phyloP scores from a whole-genome alignment of 2,329 filamentous ascomycete genomes.

The Colletotrichum incanum region DNA sequence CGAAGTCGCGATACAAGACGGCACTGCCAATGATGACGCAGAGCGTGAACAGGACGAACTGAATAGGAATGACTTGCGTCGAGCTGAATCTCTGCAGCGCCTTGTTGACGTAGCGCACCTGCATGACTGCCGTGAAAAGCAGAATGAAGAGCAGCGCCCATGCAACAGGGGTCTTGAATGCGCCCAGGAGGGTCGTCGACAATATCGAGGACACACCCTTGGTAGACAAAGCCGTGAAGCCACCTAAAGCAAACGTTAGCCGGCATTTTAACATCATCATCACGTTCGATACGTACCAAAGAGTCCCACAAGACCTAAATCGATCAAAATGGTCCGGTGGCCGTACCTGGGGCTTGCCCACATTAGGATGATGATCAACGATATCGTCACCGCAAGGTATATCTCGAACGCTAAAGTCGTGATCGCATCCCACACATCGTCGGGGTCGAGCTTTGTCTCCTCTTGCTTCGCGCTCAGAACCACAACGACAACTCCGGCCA shows the following conservation, averaged over 20 bases:
- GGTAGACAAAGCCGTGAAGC: slow-evolving; percentile 96
- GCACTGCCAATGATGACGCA: slow-evolving; percentile 96
- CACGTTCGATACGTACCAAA: slow-evolving; percentile 76
- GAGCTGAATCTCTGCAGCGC: slow-evolving; percentile 93
- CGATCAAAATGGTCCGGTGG: slow-evolving; percentile 89
- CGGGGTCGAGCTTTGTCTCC: slow-evolving; percentile 91
- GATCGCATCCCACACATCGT: slow-evolving; percentile 92
- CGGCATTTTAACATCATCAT: slow-evolving; percentile 1
- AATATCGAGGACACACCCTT: slow-evolving; percentile 97
- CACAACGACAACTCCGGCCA: slow-evolving; percentile 90
- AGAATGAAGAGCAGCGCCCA: slow-evolving; percentile 88
- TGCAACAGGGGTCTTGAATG: slow-evolving; percentile 92
- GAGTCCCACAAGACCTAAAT: slow-evolving; percentile 91
- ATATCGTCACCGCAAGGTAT: slow-evolving; percentile 84
- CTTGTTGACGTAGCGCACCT: slow-evolving; percentile 96
- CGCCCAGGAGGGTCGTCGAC: slow-evolving; percentile 89
- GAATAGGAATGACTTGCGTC: slow-evolving; percentile 96
- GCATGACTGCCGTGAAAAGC: slow-evolving; percentile 89
- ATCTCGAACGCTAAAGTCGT: slow-evolving; percentile 91
- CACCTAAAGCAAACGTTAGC: slow-evolving; percentile 67
- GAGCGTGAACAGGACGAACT: slow-evolving; percentile 97
- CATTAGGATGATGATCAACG: slow-evolving; percentile 83
- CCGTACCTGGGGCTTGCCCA: slow-evolving; percentile 88
- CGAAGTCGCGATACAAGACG: slow-evolving; percentile 94
- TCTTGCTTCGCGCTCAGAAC: slow-evolving; percentile 91